phyloP scores from a whole-genome alignment of 2,329 filamentous ascomycete species.

The Colletotrichum orbiculare region DNA sequence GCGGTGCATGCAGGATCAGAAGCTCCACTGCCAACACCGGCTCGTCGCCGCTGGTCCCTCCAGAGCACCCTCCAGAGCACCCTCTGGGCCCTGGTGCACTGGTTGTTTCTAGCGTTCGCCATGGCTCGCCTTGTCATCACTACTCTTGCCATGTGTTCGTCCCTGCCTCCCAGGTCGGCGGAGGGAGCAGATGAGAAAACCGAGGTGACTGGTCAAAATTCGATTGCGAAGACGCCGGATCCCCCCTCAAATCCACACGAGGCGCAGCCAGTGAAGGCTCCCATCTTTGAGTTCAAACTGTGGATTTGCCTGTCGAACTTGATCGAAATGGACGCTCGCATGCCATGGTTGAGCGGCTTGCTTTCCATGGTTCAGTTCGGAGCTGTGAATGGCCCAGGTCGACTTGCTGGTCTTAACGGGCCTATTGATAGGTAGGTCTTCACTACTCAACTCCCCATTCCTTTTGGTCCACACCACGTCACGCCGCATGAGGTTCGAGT shows the following conservation, averaged over 20 bases:
- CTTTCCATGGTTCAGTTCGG: constrained; percentile 82
- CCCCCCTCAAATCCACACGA: constrained; percentile 32
- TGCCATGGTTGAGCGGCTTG: constrained; percentile 89
- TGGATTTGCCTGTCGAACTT: constrained; percentile 81
- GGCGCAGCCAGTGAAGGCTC: constrained; percentile 56
- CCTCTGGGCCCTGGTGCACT: constrained; percentile 69
- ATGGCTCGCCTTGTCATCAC: constrained; percentile 73
- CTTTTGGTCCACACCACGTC: constrained; percentile 40
- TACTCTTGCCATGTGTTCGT: constrained; percentile 74
- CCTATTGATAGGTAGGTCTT: constrained; percentile 87
- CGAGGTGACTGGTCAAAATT: constrained; percentile 40
- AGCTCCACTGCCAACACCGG: constrained; percentile 13
- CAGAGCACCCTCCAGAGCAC: constrained; percentile 55
- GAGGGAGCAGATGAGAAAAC: constrained; percentile 15
- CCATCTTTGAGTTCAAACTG: constrained; percentile 80
- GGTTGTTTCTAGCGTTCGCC: constrained; percentile 66
- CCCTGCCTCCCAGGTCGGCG: constrained; percentile 65
- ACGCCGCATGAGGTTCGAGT: constrained; percentile 58
- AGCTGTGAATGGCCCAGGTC: constrained; percentile 78
- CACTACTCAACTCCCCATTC: constrained; percentile 44
- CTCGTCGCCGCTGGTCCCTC: constrained; percentile 50
- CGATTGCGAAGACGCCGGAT: constrained; percentile 39
- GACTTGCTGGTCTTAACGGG: constrained; percentile 78
- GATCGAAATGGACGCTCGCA: constrained; percentile 79
- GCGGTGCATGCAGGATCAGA: constrained; percentile 15